These are phyloP conservation scores for Diutina rugosa DNA, from an alignment of 1,139 yeast genomes.

Conservation along the genomic window DNA sequence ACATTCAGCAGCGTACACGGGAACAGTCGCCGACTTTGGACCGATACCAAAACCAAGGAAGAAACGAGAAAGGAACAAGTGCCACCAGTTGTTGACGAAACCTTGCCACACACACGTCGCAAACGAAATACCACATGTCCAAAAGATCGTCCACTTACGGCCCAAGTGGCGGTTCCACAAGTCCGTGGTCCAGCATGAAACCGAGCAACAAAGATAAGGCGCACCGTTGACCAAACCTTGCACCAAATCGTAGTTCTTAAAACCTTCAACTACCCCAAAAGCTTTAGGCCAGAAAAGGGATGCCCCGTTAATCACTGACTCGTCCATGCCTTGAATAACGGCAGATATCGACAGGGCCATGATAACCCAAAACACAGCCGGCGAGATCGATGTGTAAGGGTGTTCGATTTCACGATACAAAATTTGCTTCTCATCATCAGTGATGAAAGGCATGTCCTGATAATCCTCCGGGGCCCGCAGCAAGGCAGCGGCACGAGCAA, in stretches of 20 bases:
- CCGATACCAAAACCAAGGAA: conserved; percentile 2
- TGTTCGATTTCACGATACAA: conserved; percentile 47
- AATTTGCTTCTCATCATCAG: conserved; percentile 45
- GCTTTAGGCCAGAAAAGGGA: conserved; percentile 49
- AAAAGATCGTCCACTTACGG: conserved; percentile 62
- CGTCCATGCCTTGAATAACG: conserved; percentile 90
- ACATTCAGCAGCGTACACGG: conserved; percentile 2
- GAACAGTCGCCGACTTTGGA: conserved; percentile 2
- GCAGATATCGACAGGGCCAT: conserved; percentile 78
- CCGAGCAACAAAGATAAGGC: conserved; percentile 66
- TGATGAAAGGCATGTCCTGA: conserved; percentile 43
- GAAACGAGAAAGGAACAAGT: not conserved
- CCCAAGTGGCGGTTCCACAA: conserved; percentile 51
- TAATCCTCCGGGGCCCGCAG: conserved; percentile 54
- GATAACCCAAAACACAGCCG: conserved; percentile 67
- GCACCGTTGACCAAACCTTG: conserved; percentile 71
- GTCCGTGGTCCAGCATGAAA: conserved; percentile 69
- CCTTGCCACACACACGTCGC: conserved; percentile 1
- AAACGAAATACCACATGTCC: conserved; percentile 11
- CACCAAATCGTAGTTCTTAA: conserved; percentile 48
- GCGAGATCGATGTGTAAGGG: conserved; percentile 52
- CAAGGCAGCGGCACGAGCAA: conserved; percentile 63
- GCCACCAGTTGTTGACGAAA: conserved; percentile 1
- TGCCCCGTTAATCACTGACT: conserved; percentile 79
- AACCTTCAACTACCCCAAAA: conserved; percentile 27